Evolutionary conservation across 2,329 filamentous ascomycete genomes (phyloP).

Genomic region (Ilyonectria destructans): DNA sequence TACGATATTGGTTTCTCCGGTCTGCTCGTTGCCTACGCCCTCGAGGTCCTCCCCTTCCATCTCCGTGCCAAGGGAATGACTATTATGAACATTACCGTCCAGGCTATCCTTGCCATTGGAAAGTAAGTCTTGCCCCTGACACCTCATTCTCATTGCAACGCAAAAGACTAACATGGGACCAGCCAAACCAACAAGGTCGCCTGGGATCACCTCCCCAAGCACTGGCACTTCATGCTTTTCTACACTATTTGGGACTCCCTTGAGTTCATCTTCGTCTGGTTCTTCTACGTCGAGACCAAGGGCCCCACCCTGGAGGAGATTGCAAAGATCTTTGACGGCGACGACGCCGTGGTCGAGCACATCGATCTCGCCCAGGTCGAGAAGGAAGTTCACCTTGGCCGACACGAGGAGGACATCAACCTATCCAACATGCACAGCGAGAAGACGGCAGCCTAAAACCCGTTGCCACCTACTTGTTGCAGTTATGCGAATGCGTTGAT

Average conservation of each 20-base stretch:
- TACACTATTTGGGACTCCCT: slow-evolving; percentile 76
- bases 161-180: slow-evolving; percentile 17
- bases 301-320: slow-evolving; percentile 76
- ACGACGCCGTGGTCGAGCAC: slow-evolving; percentile 68
- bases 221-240: slow-evolving; percentile 79
- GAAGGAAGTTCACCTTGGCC: slow-evolving; percentile 61
- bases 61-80: slow-evolving; percentile 74
- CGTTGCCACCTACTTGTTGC: background rate
- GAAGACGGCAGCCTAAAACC: slow-evolving; percentile 40
- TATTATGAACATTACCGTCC: slow-evolving; percentile 77
- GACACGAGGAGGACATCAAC: slow-evolving; percentile 46
- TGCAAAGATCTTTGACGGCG: slow-evolving; percentile 80
- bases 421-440: slow-evolving; percentile 22
- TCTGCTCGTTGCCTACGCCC: slow-evolving; percentile 71
- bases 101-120: slow-evolving; percentile 74
- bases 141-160: background rate
- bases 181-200: slow-evolving; percentile 77
- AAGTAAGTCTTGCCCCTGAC: slow-evolving; percentile 61
- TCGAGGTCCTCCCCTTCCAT: slow-evolving; percentile 73
- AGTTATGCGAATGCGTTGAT: background rate
- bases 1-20: slow-evolving; percentile 75
- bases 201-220: slow-evolving; percentile 71
- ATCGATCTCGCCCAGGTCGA: slow-evolving; percentile 71
- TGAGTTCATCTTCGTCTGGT: slow-evolving; percentile 75
- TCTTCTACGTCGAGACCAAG: slow-evolving; percentile 80